phyloP scores from a whole-genome alignment of 441 rosid species.

The Melastoma candidum region DNA sequence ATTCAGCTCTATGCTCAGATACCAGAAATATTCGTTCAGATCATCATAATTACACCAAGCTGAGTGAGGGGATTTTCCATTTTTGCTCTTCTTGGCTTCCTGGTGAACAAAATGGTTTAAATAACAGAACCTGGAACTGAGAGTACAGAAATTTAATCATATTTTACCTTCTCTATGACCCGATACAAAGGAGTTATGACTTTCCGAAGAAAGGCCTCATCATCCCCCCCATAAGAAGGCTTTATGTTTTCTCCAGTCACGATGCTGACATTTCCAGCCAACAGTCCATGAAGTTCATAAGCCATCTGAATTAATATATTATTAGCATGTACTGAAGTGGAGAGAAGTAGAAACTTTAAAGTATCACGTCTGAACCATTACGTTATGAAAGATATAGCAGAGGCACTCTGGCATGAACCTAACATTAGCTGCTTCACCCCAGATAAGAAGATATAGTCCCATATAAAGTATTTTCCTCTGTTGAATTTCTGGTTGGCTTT shows the following conservation, averaged over 20 bases:
- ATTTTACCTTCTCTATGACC: slow-evolving; percentile 71
- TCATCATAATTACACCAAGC: slow-evolving; percentile 99
- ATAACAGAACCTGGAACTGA: slow-evolving; percentile 16
- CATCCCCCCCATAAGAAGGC: slow-evolving; percentile 98
- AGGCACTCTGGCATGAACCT: slow-evolving; percentile 97
- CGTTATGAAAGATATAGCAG: slow-evolving; percentile 96
- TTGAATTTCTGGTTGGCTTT: slow-evolving; percentile 75
- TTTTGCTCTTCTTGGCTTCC: slow-evolving; percentile 80
- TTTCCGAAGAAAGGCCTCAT: slow-evolving; percentile 90
- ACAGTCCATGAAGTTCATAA: slow-evolving; percentile 90
- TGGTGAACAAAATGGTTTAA: slow-evolving; percentile 23
- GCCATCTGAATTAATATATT: slow-evolving; percentile 67
- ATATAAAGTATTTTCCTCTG: slow-evolving; percentile 92
- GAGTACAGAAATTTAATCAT: slow-evolving; percentile 8
- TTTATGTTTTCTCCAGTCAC: slow-evolving; percentile 97
- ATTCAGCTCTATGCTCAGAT: slow-evolving; percentile 22
- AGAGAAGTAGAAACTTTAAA: background rate
- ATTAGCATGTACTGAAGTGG: slow-evolving; percentile 2
- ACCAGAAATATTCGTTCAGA: slow-evolving; percentile 98
- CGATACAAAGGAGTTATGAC: slow-evolving; percentile 88
- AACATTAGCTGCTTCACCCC: slow-evolving; percentile 99
- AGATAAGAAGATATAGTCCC: slow-evolving; percentile 92
- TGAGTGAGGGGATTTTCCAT: slow-evolving; percentile 81
- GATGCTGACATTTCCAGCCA: slow-evolving; percentile 95
- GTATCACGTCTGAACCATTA: slow-evolving; percentile 15